Evolutionary conservation across 768 basidiomycete genomes (phyloP), one percentile per base, ranked within the genome.

Genomic region (Lepiota venenata): DNA sequence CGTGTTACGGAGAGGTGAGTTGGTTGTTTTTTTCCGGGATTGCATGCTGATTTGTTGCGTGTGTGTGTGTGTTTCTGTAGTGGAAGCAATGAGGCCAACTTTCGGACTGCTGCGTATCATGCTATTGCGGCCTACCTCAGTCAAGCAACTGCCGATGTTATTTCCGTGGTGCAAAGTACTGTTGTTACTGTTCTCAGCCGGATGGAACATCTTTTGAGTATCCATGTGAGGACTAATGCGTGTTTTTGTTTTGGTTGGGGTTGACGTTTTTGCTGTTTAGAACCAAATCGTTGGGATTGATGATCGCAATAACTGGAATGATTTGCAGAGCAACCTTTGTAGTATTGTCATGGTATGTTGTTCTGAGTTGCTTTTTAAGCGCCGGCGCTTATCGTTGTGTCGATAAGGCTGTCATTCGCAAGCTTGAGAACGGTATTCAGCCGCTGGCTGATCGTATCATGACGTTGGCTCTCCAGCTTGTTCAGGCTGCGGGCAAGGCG

Each of bases 221-320:
- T 98, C 74, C 91, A 93, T 78, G 91, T 90, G 27, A 45, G 80
- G 67, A n/a, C 18, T 44, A 36, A 36, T 32, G 5, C 40, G 14
- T 39, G 37, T 16, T 53, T 48, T 10, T 42, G n/a, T n/a, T 21
- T 21, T 27, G 25, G 32, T 18, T 40, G 18, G 4, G 49, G 43
- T 16, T 60, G 27, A 39, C 29, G 7, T 40, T 15, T 47, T 20
- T 57, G 36, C 25, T 25, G 5, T 25, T 12, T 62, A 95, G 84
- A 92, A 90, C 68, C 95, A 98, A 72, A 88, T 98, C 54, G 76
- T 99, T 37, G 97, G 97, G 41, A 77, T 86, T 15, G 97, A 99
- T 69, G 97, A 99, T 65, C 86, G 92, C 58, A 95, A 94, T 71
- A 99, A 97, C 74, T 97, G 96, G 94, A 97, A 97, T 65, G 96